A percentile compares a stretch with the other conserved stretches of the same genome.
phyloP scores from a whole-genome alignment of 1,284 basidiomycete species.

The Chalciporus sp. region DNA sequence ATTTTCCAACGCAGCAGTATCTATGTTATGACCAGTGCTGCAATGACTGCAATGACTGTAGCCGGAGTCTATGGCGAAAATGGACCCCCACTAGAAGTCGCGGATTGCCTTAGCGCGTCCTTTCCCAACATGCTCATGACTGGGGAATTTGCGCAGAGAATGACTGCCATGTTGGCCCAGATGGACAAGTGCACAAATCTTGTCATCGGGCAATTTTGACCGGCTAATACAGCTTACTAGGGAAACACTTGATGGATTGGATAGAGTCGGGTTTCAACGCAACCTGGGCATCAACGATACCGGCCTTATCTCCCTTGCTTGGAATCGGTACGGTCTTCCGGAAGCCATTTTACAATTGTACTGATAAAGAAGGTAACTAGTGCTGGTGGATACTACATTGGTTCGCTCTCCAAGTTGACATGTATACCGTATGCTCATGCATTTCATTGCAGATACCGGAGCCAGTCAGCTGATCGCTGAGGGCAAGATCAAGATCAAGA shows the following conservation, averaged over 20 bases:
- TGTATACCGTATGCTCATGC: neutral
- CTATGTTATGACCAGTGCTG: slow-evolving; percentile 6
- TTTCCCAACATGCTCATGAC: slow-evolving; percentile 1
- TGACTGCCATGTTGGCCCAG: neutral
- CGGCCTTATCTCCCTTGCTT: slow-evolving; percentile 40
- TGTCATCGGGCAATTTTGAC: neutral
- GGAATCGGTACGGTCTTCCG: slow-evolving; percentile 19
- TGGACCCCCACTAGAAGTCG: slow-evolving; percentile 5
- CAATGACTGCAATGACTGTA: slow-evolving; percentile 4
- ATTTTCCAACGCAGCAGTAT: slow-evolving; percentile 6
- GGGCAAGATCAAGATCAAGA: slow-evolving; percentile 46
- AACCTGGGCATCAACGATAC: slow-evolving; percentile 40
- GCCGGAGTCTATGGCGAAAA: slow-evolving; percentile 5
- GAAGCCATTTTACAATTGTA: neutral
- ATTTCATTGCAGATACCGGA: slow-evolving; percentile 28
- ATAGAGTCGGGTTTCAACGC: slow-evolving; percentile 38
- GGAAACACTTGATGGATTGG: slow-evolving; percentile 8
- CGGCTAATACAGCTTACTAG: neutral
- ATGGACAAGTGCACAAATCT: slow-evolving; percentile 2
- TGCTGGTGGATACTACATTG: slow-evolving; percentile 45
- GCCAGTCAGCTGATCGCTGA: slow-evolving; percentile 40
- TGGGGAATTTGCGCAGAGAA: slow-evolving; percentile 7
- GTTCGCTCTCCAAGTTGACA: neutral
- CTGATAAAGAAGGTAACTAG: slow-evolving; percentile 4
- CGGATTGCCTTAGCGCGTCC: slow-evolving; percentile 6